Evolutionary conservation across 768 basidiomycete species (phyloP).

Genomic region (Crassisporium funariophilum): DNA sequence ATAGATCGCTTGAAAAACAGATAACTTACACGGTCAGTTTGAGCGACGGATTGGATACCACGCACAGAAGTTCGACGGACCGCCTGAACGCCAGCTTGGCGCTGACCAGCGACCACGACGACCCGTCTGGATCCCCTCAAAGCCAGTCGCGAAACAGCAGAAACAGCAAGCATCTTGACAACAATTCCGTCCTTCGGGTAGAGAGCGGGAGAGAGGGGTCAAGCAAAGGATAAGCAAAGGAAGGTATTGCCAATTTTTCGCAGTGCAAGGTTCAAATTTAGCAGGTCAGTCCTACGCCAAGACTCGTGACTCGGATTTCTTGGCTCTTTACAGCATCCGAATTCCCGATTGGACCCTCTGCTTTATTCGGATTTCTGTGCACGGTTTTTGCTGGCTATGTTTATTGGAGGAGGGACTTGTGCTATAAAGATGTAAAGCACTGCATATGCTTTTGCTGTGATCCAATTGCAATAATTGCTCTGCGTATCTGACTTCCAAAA

Average conservation of each 20-base stretch:
- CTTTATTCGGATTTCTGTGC: slow-evolving; percentile 23
- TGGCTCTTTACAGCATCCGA: slow-evolving; percentile 13
- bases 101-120: slow-evolving; percentile 49
- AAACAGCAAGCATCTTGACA: slow-evolving; percentile 36
- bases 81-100: slow-evolving; percentile 45
- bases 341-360: slow-evolving; percentile 17
- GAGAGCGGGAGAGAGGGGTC: slow-evolving; percentile 15
- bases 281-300: slow-evolving; percentile 16
- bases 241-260: too few species aligned
- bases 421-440: too few species aligned
- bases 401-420: too few species aligned
- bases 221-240: too few species aligned
- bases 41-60: slow-evolving; percentile 62
- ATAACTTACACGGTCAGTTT: slow-evolving; percentile 69
- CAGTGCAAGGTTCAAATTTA: slow-evolving; percentile 11
- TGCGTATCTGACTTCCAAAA: neutral
- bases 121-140: slow-evolving; percentile 45
- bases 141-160: slow-evolving; percentile 36
- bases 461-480: too few species aligned
- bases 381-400: slow-evolving; percentile 32
- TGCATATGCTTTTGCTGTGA: slow-evolving; percentile 5
- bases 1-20: neutral
- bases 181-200: slow-evolving; percentile 16
- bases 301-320: slow-evolving; percentile 25
- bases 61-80: slow-evolving; percentile 43